These are phyloP conservation scores for Dovyalis caffra DNA, from an alignment of 345 rosid species.

Conservation along the genomic window DNA sequence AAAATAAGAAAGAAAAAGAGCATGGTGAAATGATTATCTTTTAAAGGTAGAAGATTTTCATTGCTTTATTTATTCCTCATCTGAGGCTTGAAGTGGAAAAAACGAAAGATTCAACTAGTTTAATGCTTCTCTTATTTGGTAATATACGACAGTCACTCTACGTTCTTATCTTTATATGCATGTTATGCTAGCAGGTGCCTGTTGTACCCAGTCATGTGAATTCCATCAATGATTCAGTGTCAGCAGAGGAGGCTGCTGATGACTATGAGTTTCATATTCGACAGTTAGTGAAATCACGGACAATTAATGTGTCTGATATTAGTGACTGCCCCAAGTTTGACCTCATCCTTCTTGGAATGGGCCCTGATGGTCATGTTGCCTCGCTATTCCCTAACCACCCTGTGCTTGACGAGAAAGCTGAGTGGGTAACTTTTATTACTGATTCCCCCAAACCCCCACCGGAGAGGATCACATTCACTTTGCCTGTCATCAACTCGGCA, in stretches of 20 bases:
- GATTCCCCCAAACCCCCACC: conserved; percentile 86
- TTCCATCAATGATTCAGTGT: conserved; percentile 71
- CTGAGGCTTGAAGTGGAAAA: neutral
- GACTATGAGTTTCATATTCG: conserved; percentile 71
- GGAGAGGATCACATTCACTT: conserved; percentile 88
- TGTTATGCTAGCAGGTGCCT: conserved; percentile 52
- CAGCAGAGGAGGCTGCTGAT: conserved; percentile 80
- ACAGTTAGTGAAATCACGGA: conserved; percentile 66
- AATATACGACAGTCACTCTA: neutral
- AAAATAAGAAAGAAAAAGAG: neutral
- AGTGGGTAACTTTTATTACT: conserved; percentile 74
- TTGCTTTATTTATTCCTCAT: neutral
- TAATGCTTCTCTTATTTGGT: conserved; percentile 1
- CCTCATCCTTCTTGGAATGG: conserved; percentile 85
- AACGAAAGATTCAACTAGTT: neutral
- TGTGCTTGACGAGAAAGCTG: conserved; percentile 48
- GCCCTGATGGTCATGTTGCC: conserved; percentile 87
- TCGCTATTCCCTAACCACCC: conserved; percentile 79
- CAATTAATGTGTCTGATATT: conserved; percentile 59
- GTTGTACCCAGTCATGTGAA: conserved; percentile 72
- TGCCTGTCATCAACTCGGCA: conserved; percentile 90
- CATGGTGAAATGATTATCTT: neutral
- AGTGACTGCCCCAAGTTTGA: conserved; percentile 92
- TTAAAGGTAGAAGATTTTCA: neutral
- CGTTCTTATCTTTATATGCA: conserved; percentile 5